Base-by-base conservation (phyloP, 345 rosid genomes). In the Toxicodendron radicans region DNA sequence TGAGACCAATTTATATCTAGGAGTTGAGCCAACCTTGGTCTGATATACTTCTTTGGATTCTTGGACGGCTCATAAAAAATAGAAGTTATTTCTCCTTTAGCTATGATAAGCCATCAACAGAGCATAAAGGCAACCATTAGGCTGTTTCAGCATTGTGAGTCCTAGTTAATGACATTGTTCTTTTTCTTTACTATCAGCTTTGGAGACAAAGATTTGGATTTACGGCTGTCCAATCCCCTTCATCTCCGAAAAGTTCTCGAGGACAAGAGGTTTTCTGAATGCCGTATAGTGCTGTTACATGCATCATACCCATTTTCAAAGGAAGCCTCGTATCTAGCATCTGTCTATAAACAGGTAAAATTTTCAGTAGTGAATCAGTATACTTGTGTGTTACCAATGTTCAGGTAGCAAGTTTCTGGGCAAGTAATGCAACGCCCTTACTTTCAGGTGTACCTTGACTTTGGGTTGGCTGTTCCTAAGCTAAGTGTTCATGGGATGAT, bases 401-500 rank as follows among this genome's bases (percentile, higher is more conserved):
- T 75, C 24, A 41, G 23, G 32, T 60, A 41, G 63, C 23, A 32
- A 66, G 20, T 64, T 32, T 52, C 23, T 21, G 46, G 69, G 33
- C 60, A 58, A 65, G 71, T 76, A 69, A 73, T 74, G 27, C 58
- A 51, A 30, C 68, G 70, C 61, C 66, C 53, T 76, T 64, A 46
- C 73, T 79, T 72, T 56, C 83, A 95, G 98, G 94, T 93, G 43
- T 91, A 83, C 84, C 98, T 95, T 70, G 99, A 95, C 74, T 91
- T 95, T 71, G 98, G 99, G n/a, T 86, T 95, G 78, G 96, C 96
- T 3, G 75, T 93, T 85, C 99, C 98, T 35, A 90, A 95, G 85
- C 96, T 95, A 64, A 95, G 96, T 73, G 82, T 80, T 46, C 90
- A 90, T 24, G 99, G 98, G 64, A 95, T 95, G 98, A 84, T 81